Base-by-base conservation (phyloP, 2,329 filamentous ascomycete species). In the Fusarium solani-melongenae region DNA sequence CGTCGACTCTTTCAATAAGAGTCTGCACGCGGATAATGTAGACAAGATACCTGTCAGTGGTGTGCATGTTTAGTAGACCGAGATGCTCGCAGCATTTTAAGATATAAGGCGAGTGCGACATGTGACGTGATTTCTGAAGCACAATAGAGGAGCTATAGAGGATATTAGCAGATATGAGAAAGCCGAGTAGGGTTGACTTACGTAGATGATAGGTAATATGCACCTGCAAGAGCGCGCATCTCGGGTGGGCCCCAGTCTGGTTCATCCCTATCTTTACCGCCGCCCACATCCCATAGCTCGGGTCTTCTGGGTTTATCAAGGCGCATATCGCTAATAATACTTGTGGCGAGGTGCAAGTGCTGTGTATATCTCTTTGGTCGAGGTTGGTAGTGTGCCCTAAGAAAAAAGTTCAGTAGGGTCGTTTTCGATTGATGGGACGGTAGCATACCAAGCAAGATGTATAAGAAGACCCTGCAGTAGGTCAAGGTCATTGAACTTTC, bases 311-410 rank as follows among this genome's bases (percentile, higher is more conserved):
- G 78, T 6, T 67, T 73, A 7, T 82, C 80, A 0, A 82, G 66
- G 0, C 80, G 69, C 39, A 82, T 6, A 34, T 82, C 80, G n/a
- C 73, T 75, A 1, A 81, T 65, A 2, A 82, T 82, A 15, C 80
- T 81, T 1, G 73, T 76, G 0, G 76, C 76, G 1, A 82, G 70
- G 31, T 79, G 77, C 0, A 82, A 38, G 39, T 80, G 74, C 11
- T 82, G 80, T 1, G 74, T 79, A 10, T 79, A 77, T 56, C 76
- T 72, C 10, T 76, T 75, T 0, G 78, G 75, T 5, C 77, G 72
- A 1, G 79, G 73, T 29, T 80, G 79, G 22, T 77, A 82, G 20
- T 82, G 80, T 12, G 79, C 80, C 80, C 80, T 81, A 27, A 3
- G 17, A 8, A 1, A 15, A 33, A 2, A 6, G 5, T 55, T 75